Percentiles rank a stretch among this genome's conserved stretches.
Evolutionary conservation across 495 filamentous ascomycete genomes (phyloP).

Genomic region (Penicillium mononematosum): DNA sequence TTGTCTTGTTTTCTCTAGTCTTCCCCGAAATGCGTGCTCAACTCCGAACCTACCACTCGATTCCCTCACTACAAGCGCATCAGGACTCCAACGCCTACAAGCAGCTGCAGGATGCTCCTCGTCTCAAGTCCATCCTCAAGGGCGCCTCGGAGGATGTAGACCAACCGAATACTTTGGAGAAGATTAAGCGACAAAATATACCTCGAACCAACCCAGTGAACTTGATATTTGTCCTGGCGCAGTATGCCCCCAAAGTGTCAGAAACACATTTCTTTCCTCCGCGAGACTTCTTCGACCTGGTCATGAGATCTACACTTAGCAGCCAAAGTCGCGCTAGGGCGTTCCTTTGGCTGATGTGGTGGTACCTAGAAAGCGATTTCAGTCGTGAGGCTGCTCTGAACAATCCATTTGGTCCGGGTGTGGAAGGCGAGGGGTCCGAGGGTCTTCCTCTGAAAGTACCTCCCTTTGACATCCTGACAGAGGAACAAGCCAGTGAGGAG

Average conservation of each 20-base stretch:
- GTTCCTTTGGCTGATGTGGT: conserved; percentile 99
- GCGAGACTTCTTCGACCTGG: conserved; percentile 91
- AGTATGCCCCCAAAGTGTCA: conserved; percentile 86
- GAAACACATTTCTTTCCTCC: conserved; percentile 85
- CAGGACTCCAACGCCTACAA: conserved; percentile 97
- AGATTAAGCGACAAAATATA: conserved; percentile 62
- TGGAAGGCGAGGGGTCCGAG: conserved; percentile 57
- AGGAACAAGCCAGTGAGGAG: conserved; percentile 74
- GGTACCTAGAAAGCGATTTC: conserved; percentile 97
- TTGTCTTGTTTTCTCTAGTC: conserved; percentile 55
- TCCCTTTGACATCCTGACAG: conserved; percentile 68
- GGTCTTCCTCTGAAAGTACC: conserved; percentile 80
- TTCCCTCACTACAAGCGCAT: conserved; percentile 90
- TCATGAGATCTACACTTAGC: conserved; percentile 83
- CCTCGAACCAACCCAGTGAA: conserved; percentile 97
- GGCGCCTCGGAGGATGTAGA: conserved; percentile 91
- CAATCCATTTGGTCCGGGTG: conserved; percentile 86
- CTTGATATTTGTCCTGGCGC: conserved; percentile 90
- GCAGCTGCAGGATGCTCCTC: conserved; percentile 93
- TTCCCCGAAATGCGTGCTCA: conserved; percentile 99
- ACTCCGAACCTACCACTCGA: conserved; percentile 95
- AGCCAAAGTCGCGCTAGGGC: conserved; percentile 82
- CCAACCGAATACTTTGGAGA: conserved; percentile 82
- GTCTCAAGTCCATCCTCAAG: conserved; percentile 95
- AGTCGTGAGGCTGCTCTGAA: conserved; percentile 73